These are phyloP conservation scores for Datura wrightii DNA, from an alignment of 257 asterid genomes.

Conservation along the genomic window DNA sequence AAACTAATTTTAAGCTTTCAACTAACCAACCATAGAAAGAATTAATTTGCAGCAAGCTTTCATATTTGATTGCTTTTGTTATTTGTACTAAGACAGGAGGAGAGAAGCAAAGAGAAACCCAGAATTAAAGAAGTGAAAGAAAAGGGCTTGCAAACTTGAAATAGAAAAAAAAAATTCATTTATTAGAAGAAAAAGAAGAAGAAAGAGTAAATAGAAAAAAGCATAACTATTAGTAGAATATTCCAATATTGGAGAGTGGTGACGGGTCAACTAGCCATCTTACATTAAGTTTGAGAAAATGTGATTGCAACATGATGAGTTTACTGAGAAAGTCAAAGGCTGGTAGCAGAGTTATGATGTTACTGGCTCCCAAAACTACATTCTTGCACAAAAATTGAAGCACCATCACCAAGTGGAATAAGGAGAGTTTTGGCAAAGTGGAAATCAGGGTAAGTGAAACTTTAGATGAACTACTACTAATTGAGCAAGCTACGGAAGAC, in stretches of 20 bases:
- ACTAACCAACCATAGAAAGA: neutral
- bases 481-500: neutral
- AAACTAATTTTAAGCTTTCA: neutral
- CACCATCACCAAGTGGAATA: neutral
- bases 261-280: no score
- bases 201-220: neutral
- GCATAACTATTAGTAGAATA: no score
- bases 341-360: neutral
- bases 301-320: neutral
- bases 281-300: no score
- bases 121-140: neutral
- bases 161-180: neutral
- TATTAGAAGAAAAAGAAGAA: neutral
- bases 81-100: neutral
- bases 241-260: no score
- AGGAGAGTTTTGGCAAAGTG: neutral
- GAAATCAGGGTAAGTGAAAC: neutral
- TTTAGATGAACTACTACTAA: neutral
- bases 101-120: neutral
- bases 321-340: neutral
- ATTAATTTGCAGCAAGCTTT: neutral
- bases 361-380: neutral
- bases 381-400: neutral
- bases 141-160: neutral
- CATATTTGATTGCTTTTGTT: neutral